Evolutionary conservation across 2,329 filamentous ascomycete genomes (phyloP).

Genomic region (Ceratocystis cubensis): DNA sequence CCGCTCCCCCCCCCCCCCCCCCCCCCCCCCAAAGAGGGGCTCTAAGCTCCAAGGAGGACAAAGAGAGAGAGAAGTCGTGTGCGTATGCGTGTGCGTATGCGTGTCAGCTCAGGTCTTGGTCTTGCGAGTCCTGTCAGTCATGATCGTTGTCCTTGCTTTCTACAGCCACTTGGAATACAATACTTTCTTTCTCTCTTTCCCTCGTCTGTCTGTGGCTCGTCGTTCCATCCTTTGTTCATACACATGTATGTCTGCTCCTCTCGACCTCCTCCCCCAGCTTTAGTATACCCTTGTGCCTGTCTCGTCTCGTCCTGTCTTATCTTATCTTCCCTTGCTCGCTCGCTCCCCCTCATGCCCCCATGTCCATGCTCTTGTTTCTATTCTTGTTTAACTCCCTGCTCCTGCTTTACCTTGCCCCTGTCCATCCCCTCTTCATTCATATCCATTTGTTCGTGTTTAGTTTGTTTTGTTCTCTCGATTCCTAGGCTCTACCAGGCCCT

Average conservation of each 20-base stretch:
- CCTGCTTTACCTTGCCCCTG: not conserved
- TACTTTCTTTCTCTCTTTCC: no score
- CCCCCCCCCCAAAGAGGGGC: no score
- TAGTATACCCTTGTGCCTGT: not conserved
- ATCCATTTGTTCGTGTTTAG: not conserved
- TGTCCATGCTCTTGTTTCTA: not conserved
- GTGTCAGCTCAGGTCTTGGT: no score
- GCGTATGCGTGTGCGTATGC: no score
- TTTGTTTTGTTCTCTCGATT: constrained; percentile 1
- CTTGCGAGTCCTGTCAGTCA: no score
- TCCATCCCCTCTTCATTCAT: not conserved
- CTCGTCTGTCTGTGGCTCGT: no score
- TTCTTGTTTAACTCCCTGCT: constrained; percentile 1
- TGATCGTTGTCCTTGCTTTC: no score
- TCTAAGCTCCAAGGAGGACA: no score
- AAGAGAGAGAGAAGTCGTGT: no score
- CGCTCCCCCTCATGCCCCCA: not conserved
- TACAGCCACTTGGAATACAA: no score
- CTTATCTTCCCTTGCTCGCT: not conserved
- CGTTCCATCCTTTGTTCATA: not conserved
- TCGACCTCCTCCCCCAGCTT: not conserved
- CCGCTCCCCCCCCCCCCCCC: not conserved
- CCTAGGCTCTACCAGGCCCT: not conserved
- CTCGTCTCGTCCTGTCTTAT: not conserved
- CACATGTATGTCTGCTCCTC: not conserved